Conservation (phyloP, 257 asterid species). For the Gentiana macrophylla region DNA sequence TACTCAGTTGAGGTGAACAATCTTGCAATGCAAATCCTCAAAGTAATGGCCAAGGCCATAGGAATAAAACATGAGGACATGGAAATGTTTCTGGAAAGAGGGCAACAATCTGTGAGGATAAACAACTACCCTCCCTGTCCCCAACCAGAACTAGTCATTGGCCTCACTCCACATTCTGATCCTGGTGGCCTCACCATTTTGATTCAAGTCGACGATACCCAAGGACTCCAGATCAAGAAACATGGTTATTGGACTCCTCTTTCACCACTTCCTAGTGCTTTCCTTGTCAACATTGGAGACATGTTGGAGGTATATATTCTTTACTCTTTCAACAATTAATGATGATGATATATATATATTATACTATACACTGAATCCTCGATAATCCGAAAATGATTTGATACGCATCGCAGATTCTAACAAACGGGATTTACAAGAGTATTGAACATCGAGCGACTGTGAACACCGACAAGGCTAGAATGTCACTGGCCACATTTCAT, state of each 20-base stretch:
- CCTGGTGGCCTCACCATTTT: slow-evolving; percentile 19
- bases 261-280: slow-evolving; percentile 16
- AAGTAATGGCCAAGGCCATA: slow-evolving; percentile 2
- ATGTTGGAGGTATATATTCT: slow-evolving; percentile 14
- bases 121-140: slow-evolving; percentile 23
- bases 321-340: too few relatives aligned
- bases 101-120: slow-evolving; percentile 16
- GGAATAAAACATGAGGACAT: slow-evolving; percentile 1
- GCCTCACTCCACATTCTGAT: slow-evolving; percentile 27
- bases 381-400: too few relatives aligned
- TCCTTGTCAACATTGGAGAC: slow-evolving; percentile 23
- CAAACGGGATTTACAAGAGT: too few relatives aligned
- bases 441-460: too few relatives aligned
- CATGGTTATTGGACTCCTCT: slow-evolving; percentile 17
- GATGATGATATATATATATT: too few relatives aligned
- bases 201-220: slow-evolving; percentile 16
- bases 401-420: too few relatives aligned
- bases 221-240: slow-evolving; percentile 21
- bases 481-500: too few relatives aligned
- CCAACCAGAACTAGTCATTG: slow-evolving; percentile 17
- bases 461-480: too few relatives aligned
- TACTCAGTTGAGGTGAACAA: not conserved
- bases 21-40: not conserved
- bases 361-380: too few relatives aligned
- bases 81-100: not conserved